Conservation (phyloP, 768 basidiomycete species). For the Coprinopsis strossmayeri region DNA sequence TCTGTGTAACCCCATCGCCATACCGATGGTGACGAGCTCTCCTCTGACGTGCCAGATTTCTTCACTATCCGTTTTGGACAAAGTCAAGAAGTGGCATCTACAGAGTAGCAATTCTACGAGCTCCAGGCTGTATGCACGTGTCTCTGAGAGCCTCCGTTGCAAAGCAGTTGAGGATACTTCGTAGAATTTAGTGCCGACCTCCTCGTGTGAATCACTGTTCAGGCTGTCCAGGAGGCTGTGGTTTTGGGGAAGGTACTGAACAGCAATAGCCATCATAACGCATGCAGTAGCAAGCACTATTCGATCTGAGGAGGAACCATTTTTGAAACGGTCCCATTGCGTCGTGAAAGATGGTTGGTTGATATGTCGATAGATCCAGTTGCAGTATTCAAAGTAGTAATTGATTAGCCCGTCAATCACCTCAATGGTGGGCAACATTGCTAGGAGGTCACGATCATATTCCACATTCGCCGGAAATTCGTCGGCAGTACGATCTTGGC, state of each 20-base stretch:
- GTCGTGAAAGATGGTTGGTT: constrained; percentile 54
- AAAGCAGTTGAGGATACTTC: constrained; percentile 61
- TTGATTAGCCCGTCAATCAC: constrained; percentile 66
- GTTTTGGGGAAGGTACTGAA: constrained; percentile 62
- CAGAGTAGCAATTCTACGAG: constrained; percentile 71
- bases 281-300: constrained; percentile 66
- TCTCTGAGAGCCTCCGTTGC: constrained; percentile 54
- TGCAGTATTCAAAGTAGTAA: constrained; percentile 83
- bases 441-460: constrained; percentile 70
- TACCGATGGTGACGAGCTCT: constrained; percentile 66
- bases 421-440: constrained; percentile 55
- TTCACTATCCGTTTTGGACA: constrained; percentile 71
- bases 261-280: constrained; percentile 67
- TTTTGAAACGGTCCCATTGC: constrained; percentile 73
- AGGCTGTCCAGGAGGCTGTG: constrained; percentile 55
- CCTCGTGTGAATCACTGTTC: constrained; percentile 43
- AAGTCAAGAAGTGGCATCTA: constrained; percentile 64
- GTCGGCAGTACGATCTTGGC: constrained; percentile 41
- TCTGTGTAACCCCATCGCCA: constrained; percentile 80
- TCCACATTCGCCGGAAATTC: constrained; percentile 41
- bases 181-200: constrained; percentile 61
- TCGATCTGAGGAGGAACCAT: constrained; percentile 57
- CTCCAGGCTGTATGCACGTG: constrained; percentile 58
- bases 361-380: constrained; percentile 81
- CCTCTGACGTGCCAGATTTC: constrained; percentile 75